Base-by-base conservation (phyloP, 2,329 filamentous ascomycete genomes). In the Botrytis fabae region DNA sequence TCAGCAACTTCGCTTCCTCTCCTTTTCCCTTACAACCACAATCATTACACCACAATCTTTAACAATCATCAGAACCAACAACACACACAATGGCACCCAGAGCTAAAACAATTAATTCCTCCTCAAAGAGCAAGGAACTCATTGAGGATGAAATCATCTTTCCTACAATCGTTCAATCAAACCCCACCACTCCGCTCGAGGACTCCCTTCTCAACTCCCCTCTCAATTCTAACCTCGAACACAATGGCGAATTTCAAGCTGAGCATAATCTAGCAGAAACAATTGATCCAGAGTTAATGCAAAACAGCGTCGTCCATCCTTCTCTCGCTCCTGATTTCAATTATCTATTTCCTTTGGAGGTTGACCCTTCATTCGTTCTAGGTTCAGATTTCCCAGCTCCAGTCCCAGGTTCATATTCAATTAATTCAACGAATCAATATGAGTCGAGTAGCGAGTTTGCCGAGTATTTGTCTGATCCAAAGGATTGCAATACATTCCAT, bases 41-140 rank as follows among this genome's bases (percentile, higher is more conserved):
- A 57, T 68, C 65, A 68, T 54, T 42, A 57, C 38, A 42, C 14
- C 25, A 63, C 61, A 63, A 63, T 63, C 61, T 4, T 63, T n/a
- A 57, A 57, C n/a, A 57, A 18, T 6, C 18, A 57, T 9, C 22
- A 32, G 10, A 57, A 40, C 38, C 28, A 38, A 4, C 48, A 32
- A 32, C 18, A n/a, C 38, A 9, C 12, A 32, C 38, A 25, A 69
- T 69, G 48, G 5, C 20, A 69, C 28, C 48, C 6, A n/a, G 25
- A 40, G 20, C 46, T 28, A 16, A 25, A 22, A 16, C 46, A n/a
- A 42, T 10, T 38, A 18, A 32, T 25, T 9, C 38, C 8, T 66
- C n/a, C 25, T 42, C 48, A 57, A 22, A 57, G 14, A 40, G 35
- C 25, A 54, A 57, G 9, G n/a, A 38, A 32, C 40, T 57, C 40